A percentile compares a stretch with the other conserved stretches of the same genome.
phyloP scores from a whole-genome alignment of 495 filamentous ascomycete genomes.

The Ascodesmis nigricans region DNA sequence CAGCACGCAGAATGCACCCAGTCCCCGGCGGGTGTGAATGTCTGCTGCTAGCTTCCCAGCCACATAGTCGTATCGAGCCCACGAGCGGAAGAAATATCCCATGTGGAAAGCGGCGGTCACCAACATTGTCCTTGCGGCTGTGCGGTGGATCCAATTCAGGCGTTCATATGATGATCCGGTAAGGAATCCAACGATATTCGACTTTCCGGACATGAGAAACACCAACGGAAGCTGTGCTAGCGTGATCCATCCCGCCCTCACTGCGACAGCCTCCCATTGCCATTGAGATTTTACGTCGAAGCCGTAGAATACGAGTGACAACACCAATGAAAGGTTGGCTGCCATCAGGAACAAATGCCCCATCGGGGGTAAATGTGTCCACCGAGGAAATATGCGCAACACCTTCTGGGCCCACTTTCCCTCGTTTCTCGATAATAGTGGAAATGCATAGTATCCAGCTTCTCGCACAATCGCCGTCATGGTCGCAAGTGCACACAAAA shows the following conservation, averaged over 20 bases:
- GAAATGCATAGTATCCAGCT: conserved; percentile 38
- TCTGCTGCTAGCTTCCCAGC: conserved; percentile 37
- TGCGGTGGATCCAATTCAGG: conserved; percentile 69
- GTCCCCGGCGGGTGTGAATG: conserved; percentile 40
- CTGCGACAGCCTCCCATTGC: conserved; percentile 50
- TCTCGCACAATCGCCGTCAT: conserved; percentile 46
- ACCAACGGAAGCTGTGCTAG: conserved; percentile 65
- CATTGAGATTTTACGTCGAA: conserved; percentile 21
- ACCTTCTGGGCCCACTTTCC: conserved; percentile 1
- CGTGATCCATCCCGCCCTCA: conserved; percentile 52
- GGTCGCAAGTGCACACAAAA: conserved; percentile 39
- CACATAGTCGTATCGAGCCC: conserved; percentile 43
- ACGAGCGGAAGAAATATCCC: conserved; percentile 46
- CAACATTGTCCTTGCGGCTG: conserved; percentile 53
- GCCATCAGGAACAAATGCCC: conserved; percentile 34
- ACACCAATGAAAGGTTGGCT: conserved; percentile 36
- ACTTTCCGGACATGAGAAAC: conserved; percentile 58
- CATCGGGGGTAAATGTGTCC: conserved; percentile 32
- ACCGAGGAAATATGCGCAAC: conserved; percentile 18
- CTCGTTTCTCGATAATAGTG: conserved; percentile 14
- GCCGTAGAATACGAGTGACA: conserved; percentile 26
- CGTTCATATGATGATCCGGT: conserved; percentile 49
- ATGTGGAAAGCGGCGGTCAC: conserved; percentile 55
- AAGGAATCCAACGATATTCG: conserved; percentile 47
- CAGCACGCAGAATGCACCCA: conserved; percentile 53